Conservation (phyloP, 768 basidiomycete species). For the Asterophora parasitica region DNA sequence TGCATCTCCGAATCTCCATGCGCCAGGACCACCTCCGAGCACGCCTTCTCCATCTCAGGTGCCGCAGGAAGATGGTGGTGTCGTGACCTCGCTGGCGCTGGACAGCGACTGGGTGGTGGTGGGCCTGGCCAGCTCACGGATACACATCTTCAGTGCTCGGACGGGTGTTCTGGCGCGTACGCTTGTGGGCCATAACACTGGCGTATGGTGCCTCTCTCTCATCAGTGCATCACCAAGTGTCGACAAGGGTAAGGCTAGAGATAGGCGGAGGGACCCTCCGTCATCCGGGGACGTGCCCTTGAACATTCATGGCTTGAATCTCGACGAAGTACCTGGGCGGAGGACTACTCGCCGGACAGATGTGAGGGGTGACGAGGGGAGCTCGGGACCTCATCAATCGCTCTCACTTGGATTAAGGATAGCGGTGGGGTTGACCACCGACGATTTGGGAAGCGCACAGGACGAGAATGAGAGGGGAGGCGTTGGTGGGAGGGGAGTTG, state of each 20-base stretch:
- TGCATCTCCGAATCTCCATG: slow-evolving; percentile 34
- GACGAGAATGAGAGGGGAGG: not conserved
- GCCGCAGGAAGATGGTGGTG: slow-evolving; percentile 39
- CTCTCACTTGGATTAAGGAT: slow-evolving; percentile 39
- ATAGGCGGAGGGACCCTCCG: not conserved
- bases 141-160: slow-evolving; percentile 78
- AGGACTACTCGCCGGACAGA: slow-evolving; percentile 3
- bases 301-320: not conserved
- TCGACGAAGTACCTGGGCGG: not conserved
- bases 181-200: slow-evolving; percentile 22
- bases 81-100: slow-evolving; percentile 84
- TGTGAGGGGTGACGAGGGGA: not conserved
- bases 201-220: slow-evolving; percentile 12
- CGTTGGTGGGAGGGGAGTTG: slow-evolving; percentile 6
- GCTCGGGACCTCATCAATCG: slow-evolving; percentile 17
- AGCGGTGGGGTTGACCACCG: slow-evolving; percentile 40
- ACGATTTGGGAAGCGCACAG: slow-evolving; percentile 1
- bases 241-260: not conserved
- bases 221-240: slow-evolving; percentile 2
- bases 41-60: slow-evolving; percentile 33
- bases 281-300: not conserved
- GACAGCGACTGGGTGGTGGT: slow-evolving; percentile 83
- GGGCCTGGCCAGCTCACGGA: slow-evolving; percentile 79
- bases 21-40: slow-evolving; percentile 83
- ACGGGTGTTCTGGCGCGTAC: slow-evolving; percentile 67